Conservation (phyloP, 768 basidiomycete species). For the Wakefieldia striispora region DNA sequence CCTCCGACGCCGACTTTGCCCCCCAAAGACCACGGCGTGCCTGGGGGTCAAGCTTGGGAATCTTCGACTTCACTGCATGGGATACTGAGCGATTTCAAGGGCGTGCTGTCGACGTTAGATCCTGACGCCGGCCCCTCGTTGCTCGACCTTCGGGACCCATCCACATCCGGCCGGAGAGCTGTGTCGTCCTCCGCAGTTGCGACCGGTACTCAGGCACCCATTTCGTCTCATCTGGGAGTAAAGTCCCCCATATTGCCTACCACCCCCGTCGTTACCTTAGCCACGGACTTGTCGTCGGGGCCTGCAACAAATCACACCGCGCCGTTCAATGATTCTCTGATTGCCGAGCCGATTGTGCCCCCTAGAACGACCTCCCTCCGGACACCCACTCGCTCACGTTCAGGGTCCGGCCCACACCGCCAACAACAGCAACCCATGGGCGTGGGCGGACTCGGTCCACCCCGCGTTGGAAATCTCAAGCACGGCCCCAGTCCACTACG, state of each 20-base stretch:
- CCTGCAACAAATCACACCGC: constrained; percentile 29
- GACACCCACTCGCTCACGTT: constrained; percentile 30
- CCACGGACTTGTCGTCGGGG: constrained; percentile 24
- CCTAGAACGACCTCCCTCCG: constrained; percentile 33
- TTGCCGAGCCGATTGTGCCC: constrained; percentile 29
- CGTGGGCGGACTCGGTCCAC: constrained; percentile 22
- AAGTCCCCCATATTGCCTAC: constrained; percentile 20
- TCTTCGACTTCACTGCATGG: constrained; percentile 49
- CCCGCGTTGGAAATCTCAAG: constrained; percentile 34
- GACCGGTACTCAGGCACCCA: constrained; percentile 30
- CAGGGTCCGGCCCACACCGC: constrained; percentile 26
- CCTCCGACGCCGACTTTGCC: constrained; percentile 38
- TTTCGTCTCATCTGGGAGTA: constrained; percentile 15
- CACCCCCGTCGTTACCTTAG: constrained; percentile 25
- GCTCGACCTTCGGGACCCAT: constrained; percentile 67
- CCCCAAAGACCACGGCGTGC: constrained; percentile 26
- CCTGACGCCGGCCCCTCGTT: constrained; percentile 46
- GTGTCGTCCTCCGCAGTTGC: constrained; percentile 36
- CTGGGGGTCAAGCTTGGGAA: constrained; percentile 38
- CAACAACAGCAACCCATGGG: constrained; percentile 22
- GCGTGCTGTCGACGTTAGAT: constrained; percentile 66
- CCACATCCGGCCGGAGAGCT: constrained; percentile 50
- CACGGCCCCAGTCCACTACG: constrained; percentile 45
- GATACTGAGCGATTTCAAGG: constrained; percentile 71
- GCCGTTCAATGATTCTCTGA: constrained; percentile 53